phyloP scores from a whole-genome alignment of 305 asterid genomes.

The Vinca major region DNA sequence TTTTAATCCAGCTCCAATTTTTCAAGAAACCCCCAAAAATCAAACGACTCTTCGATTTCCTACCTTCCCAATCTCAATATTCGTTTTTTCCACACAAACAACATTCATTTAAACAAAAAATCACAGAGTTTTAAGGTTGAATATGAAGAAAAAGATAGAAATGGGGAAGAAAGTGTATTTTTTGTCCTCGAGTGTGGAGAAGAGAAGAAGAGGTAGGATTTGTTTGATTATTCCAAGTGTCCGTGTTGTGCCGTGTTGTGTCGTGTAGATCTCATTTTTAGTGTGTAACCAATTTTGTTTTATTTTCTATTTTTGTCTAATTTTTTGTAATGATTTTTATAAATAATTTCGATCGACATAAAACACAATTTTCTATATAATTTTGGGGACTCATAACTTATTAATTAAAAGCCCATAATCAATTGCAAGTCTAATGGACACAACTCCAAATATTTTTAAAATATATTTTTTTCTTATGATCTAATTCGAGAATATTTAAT shows the following conservation, averaged over 20 bases:
- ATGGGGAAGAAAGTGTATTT: background rate
- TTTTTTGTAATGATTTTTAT: constrained; percentile 7
- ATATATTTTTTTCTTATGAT: too few species aligned
- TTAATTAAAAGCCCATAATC: constrained; percentile 11
- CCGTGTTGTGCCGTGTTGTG: constrained; percentile 3
- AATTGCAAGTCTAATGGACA: too few species aligned
- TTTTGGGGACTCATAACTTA: constrained; percentile 8
- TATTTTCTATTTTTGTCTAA: too few species aligned
- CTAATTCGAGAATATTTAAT: too few species aligned
- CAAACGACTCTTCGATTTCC: constrained; percentile 12
- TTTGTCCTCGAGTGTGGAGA: background rate
- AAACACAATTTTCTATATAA: constrained; percentile 12
- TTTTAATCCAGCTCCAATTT: constrained; percentile 8
- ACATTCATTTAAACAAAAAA: background rate
- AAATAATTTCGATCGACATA: constrained; percentile 34
- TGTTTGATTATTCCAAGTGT: constrained; percentile 20
- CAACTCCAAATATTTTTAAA: too few species aligned
- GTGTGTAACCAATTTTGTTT: constrained; percentile 8
- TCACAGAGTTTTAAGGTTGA: constrained; percentile 1
- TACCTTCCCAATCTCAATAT: background rate
- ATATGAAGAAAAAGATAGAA: constrained; percentile 3
- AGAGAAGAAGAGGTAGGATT: constrained; percentile 9
- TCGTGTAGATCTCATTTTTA: constrained; percentile 22
- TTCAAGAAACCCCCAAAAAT: constrained; percentile 8
- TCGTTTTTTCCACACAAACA: background rate